Evolutionary conservation across 495 filamentous ascomycete genomes (phyloP), one percentile per base, ranked within the genome.

Genomic region (Neurospora sp.): DNA sequence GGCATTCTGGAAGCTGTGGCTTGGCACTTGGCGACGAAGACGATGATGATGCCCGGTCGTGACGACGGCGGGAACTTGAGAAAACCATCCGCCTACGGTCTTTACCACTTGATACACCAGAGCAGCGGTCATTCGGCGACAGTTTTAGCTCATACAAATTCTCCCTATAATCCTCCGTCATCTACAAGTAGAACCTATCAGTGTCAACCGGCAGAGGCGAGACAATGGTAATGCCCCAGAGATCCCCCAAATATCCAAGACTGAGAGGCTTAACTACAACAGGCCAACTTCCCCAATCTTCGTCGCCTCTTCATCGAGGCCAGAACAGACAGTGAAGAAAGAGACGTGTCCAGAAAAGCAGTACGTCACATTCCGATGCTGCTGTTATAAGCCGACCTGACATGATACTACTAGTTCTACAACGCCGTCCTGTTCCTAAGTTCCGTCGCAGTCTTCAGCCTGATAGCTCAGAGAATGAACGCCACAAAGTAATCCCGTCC

Each of bases 231-330:
- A 65, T 35, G 5, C 27, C 8, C 14, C 27, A 16, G 45, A 61
- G 6, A 61, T 61, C 5, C 20, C 20, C 41, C 5, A 20, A 27
- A 16, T 40, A 9, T 72, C 7, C 12, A 12, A 14, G 7, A 47
- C 6, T 16, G 59, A 27, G 38, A 45, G 7, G 22, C 69, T 53
- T 68, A 59, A 39, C 14, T 9, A 38, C 12, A 71, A 31, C 74
- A 92, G 93, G 92, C 91, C 74, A 96, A 92, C 82, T 90, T 99
- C 69, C 96, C 96, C 53, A 99, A 99, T 80, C 87, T 99, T 44
- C 91, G 96, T 61, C 94, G 96, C 37, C 90, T 99, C 70, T 98
- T 99, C 81, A 96, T 98, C 70, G 94, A 97, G 83, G 94, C 96
- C 12, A 87, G 96, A 70, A 93, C 93, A 4, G 96, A 98, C 75